These are phyloP conservation scores for Phytophthora chlamydospora DNA, from an alignment of 352 stramenopile genomes.

Conservation along the genomic window DNA sequence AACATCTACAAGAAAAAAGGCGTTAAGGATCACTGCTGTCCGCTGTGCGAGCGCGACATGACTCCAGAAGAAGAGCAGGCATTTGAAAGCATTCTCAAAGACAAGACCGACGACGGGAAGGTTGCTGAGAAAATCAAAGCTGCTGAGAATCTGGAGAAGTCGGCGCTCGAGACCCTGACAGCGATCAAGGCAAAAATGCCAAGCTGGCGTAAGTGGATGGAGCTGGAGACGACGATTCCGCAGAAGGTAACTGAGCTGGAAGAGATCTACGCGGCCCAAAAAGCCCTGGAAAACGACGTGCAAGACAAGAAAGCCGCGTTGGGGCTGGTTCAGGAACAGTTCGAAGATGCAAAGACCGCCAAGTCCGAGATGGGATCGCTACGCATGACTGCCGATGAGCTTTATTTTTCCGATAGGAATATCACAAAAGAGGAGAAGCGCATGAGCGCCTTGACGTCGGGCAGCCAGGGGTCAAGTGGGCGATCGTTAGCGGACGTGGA, in stretches of 20 bases:
- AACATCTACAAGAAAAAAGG: constrained; percentile 88
- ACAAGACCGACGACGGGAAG: constrained; percentile 81
- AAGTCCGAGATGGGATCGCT: constrained; percentile 46
- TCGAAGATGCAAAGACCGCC: constrained; percentile 41
- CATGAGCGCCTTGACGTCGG: constrained; percentile 32
- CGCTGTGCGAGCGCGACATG: constrained; percentile 74
- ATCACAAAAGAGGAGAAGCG: constrained; percentile 49
- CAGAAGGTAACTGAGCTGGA: constrained; percentile 56
- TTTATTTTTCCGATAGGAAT: constrained; percentile 28
- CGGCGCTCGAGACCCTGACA: constrained; percentile 61
- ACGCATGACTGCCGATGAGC: constrained; percentile 38
- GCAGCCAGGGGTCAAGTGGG: constrained; percentile 40
- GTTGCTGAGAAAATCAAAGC: constrained; percentile 81
- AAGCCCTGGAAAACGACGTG: constrained; percentile 56
- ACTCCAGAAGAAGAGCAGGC: constrained; percentile 56
- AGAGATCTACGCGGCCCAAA: constrained; percentile 50
- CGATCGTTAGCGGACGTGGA: constrained; percentile 53
- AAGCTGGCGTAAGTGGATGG: constrained; percentile 71
- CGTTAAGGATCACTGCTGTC: constrained; percentile 80
- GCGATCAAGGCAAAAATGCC: constrained; percentile 61
- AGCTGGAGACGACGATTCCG: constrained; percentile 53
- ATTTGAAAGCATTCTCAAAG: constrained; percentile 67
- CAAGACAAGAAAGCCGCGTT: constrained; percentile 45
- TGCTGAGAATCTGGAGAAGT: constrained; percentile 56
- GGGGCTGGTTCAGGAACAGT: constrained; percentile 29